These are phyloP conservation scores for Boletus sensibilis DNA, from an alignment of 768 basidiomycete genomes.

Conservation along the genomic window DNA sequence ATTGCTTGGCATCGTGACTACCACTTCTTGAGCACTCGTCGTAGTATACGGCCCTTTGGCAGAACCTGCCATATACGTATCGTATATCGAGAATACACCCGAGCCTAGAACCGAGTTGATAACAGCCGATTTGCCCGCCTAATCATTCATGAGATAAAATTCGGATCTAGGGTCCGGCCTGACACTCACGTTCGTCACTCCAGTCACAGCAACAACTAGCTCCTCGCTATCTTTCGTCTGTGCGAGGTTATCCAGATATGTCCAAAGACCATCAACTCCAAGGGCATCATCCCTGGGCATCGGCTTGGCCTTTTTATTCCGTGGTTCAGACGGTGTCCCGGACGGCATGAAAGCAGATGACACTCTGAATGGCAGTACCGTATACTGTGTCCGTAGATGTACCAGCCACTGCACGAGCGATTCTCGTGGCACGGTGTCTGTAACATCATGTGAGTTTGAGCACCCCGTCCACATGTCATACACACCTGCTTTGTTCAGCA, in stretches of 20 bases:
- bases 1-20: conserved; percentile 45
- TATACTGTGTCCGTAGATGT: conserved; percentile 56
- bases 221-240: conserved; percentile 45
- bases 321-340: conserved; percentile 21
- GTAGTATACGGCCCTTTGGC: conserved; percentile 65
- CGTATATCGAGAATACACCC: conserved; percentile 55
- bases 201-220: conserved; percentile 74
- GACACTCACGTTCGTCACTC: conserved; percentile 72
- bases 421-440: conserved; percentile 82
- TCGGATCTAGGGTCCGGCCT: neutral
- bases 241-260: conserved; percentile 48
- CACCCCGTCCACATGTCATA: conserved; percentile 11
- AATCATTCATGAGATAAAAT: conserved; percentile 8
- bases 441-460: neutral
- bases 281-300: conserved; percentile 53
- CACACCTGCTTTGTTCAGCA: conserved; percentile 88
- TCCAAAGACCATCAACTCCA: conserved; percentile 54
- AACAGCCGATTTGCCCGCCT: conserved; percentile 84
- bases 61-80: conserved; percentile 42
- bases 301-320: conserved; percentile 48
- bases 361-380: conserved; percentile 71
- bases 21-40: conserved; percentile 64
- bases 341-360: conserved; percentile 64
- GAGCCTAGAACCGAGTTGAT: conserved; percentile 72
- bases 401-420: conserved; percentile 66